Base-by-base conservation (phyloP, 73 alveolate species). In the Breviolum minutum region DNA sequence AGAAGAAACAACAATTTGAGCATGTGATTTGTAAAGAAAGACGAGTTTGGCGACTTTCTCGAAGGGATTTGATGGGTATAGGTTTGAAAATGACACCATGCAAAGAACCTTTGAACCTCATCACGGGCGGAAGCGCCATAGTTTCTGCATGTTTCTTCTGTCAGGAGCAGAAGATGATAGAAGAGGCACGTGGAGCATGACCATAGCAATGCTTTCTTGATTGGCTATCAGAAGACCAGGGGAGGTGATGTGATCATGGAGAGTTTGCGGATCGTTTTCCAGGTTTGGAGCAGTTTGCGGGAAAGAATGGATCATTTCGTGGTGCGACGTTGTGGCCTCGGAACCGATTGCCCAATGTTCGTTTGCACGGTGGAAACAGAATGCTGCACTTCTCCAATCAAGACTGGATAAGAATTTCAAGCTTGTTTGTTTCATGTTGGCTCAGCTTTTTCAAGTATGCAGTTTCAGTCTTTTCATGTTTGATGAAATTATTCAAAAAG, bases 91-190 rank as follows among this genome's bases (percentile, higher is more conserved):
- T 77, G 19, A 19, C n/a, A n/a, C n/a, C n/a, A n/a, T n/a, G n/a
- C n/a, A n/a, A n/a, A n/a, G n/a, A n/a, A n/a, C 54, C 83, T 26
- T 73, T 73, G 1, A 19, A 13, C 83, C 27, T 71, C 48, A 20
- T 71, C 40, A n/a, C 14, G 26, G 83, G 60, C 6, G 12, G 60
- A 30, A 20, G 82, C 82, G 10, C 32, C 19, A 48, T 40, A 40
- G 30, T 77, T 77, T n/a, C n/a, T n/a, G n/a, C n/a, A n/a, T n/a
- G n/a, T n/a, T n/a, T 10, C 20, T 27, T 80, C 14, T 13, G 12
- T 69, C 69, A 80, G 88, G 88, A 80, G 88, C 66, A 11, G 30
- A 32, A 80, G 88, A 32, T 80, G 14, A 66, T 80, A 17, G 88
- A 80, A 80, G 88, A 80, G 88, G 88, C 68, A 40, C 3, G 54